Percentiles rank a stretch among this genome's conserved stretches.
phyloP scores from a whole-genome alignment of 306 rosid genomes.

The Lotus japonicus region DNA sequence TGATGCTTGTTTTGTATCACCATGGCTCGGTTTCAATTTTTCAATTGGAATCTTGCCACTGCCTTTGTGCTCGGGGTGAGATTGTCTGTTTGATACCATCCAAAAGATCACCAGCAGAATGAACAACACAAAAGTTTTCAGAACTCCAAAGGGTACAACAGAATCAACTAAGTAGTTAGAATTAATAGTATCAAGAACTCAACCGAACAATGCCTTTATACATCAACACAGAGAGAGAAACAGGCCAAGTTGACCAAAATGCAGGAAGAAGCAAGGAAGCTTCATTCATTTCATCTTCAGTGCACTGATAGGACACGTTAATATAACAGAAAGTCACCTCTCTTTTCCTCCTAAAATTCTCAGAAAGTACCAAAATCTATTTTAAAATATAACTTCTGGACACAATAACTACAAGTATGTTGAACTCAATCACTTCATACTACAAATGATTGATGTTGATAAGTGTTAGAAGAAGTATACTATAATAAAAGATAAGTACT shows the following conservation, averaged over 20 bases:
- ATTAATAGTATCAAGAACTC: background rate
- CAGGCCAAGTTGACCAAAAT: background rate
- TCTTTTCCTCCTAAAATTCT: background rate
- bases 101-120: background rate
- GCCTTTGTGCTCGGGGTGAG: background rate
- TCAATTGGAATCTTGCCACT: slow-evolving; percentile 21
- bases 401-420: background rate
- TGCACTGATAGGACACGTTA: slow-evolving; percentile 14
- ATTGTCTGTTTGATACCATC: slow-evolving; percentile 37
- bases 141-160: background rate
- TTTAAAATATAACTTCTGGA: background rate
- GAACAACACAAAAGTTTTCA: background rate
- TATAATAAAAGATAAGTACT: too few relatives aligned
- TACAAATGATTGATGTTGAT: background rate
- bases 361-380: background rate
- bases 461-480: too few relatives aligned
- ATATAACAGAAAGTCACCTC: slow-evolving; percentile 25
- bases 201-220: too few relatives aligned
- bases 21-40: slow-evolving; percentile 17
- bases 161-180: background rate
- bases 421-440: background rate
- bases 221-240: background rate
- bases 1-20: slow-evolving; percentile 7
- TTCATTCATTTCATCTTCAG: background rate
- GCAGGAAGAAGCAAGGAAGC: slow-evolving; percentile 34